Base-by-base conservation (phyloP, 495 filamentous ascomycete genomes). In the Sordaria brevicollis region DNA sequence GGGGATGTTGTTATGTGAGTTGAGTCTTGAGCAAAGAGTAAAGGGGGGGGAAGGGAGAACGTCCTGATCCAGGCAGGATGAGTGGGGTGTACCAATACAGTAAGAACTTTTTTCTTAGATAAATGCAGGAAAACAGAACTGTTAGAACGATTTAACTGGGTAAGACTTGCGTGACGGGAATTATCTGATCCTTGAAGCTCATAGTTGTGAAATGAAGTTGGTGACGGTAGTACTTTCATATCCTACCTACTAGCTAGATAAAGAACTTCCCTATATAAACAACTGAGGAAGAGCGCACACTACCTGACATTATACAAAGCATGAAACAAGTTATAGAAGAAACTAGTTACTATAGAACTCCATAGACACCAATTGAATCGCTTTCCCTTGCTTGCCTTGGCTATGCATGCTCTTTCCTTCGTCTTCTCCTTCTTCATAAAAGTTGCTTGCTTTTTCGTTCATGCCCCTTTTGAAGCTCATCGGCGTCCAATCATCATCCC, bases 1-100 rank as follows among this genome's bases (percentile, higher is more conserved):
- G 94, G 94, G 17, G 86, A 87, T 76, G 85, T 96, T 15, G 76
- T 72, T 3, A 31, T 57, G 25, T 57, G 5, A 11, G 13, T n/a
- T n/a, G n/a, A n/a, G n/a, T n/a, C n/a, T n/a, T n/a, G n/a, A n/a
- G n/a, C n/a, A n/a, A n/a, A n/a, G n/a, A n/a, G n/a, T n/a, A n/a
- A n/a, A n/a, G n/a, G n/a, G n/a, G n/a, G n/a, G n/a, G n/a, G n/a
- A n/a, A n/a, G n/a, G n/a, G n/a, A n/a, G n/a, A n/a, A n/a, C n/a
- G n/a, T n/a, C n/a, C n/a, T n/a, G n/a, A n/a, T n/a, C n/a, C n/a
- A n/a, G n/a, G n/a, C n/a, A n/a, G n/a, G n/a, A n/a, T n/a, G n/a
- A n/a, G n/a, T n/a, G n/a, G n/a, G n/a, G n/a, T n/a, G n/a, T n/a
- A n/a, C n/a, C n/a, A n/a, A n/a, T n/a, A n/a, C n/a, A n/a, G n/a